Evolutionary conservation across 169 alveolate species (phyloP).

Genomic region (Plasmodium reichenowi): DNA sequence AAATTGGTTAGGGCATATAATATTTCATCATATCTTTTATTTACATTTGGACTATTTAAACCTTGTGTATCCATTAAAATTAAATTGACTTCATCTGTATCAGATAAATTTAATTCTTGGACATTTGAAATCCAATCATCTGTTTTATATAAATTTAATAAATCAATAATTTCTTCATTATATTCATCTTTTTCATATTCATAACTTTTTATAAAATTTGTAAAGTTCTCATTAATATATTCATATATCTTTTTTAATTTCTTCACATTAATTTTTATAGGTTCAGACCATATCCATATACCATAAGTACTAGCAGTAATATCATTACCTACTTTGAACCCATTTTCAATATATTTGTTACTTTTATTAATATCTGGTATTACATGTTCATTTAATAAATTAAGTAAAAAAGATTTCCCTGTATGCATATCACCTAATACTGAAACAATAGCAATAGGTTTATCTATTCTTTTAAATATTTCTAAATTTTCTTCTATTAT

Average conservation of each 20-base stretch:
- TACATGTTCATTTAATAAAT: constrained; percentile 82
- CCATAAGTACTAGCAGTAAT: constrained; percentile 84
- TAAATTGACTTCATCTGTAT: constrained; percentile 79
- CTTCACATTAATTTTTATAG: constrained; percentile 76
- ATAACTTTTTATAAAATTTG: constrained; percentile 65
- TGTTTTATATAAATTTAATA: constrained; percentile 53
- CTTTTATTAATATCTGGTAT: constrained; percentile 72
- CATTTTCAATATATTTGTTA: constrained; percentile 68
- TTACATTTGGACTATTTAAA: constrained; percentile 82
- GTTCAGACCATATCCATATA: constrained; percentile 87
- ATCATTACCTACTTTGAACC: constrained; percentile 79
- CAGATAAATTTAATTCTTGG: constrained; percentile 45
- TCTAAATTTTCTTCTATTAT: constrained; percentile 80
- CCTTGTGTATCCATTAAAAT: constrained; percentile 86
- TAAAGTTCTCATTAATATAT: constrained; percentile 40
- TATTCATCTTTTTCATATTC: constrained; percentile 75
- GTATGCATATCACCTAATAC: constrained; percentile 87
- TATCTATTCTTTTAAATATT: constrained; percentile 76
- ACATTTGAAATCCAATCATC: constrained; percentile 69
- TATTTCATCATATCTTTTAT: constrained; percentile 84
- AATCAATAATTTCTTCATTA: constrained; percentile 73
- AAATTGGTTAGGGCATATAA: constrained; percentile 82
- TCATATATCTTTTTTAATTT: constrained; percentile 70
- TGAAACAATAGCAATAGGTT: constrained; percentile 87
- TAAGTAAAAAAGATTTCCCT: constrained; percentile 85